phyloP scores from a whole-genome alignment of 2,329 filamentous ascomycete genomes.

The Allantophomopsis cytisporea region DNA sequence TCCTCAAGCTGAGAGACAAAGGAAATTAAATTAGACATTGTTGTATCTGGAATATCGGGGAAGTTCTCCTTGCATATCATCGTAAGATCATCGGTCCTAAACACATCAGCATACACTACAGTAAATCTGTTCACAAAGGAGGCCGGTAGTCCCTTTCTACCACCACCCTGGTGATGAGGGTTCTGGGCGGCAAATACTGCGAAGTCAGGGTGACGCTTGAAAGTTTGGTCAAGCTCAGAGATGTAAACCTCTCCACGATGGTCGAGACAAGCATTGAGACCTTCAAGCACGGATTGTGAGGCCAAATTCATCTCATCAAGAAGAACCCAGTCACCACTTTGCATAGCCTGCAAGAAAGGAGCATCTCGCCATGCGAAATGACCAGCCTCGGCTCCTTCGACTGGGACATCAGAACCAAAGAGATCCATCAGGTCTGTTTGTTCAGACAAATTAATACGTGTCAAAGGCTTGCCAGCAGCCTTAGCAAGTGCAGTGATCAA shows the following conservation, averaged over 20 bases:
- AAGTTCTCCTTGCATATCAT: constrained; percentile 73
- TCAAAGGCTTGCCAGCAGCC: constrained; percentile 68
- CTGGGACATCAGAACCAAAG: constrained; percentile 90
- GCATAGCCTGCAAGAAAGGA: constrained; percentile 92
- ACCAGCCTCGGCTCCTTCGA: constrained; percentile 83
- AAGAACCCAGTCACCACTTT: constrained; percentile 89
- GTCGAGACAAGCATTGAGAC: constrained; percentile 90
- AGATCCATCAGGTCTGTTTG: constrained; percentile 97
- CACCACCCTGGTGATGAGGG: constrained; percentile 91
- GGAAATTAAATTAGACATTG: constrained; percentile 54
- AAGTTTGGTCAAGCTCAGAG: constrained; percentile 87
- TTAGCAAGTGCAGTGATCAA: constrained; percentile 75
- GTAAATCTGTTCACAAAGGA: constrained; percentile 98
- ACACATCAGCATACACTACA: constrained; percentile 90
- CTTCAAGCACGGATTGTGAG: constrained; percentile 91
- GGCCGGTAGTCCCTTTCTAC: constrained; percentile 82
- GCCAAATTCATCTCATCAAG: constrained; percentile 98
- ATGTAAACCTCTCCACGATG: constrained; percentile 94
- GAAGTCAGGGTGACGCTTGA: constrained; percentile 79
- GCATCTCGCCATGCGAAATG: constrained; percentile 94
- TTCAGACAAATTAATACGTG: constrained; percentile 92
- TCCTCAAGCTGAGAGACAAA: constrained; percentile 75
- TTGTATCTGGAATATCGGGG: constrained; percentile 41
- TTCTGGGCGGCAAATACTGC: constrained; percentile 96
- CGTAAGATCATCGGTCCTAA: constrained; percentile 67